Percentiles rank a stretch among this genome's conserved stretches.
Conservation (phyloP, 2,329 filamentous ascomycete genomes). For the Xylaria sp. region DNA sequence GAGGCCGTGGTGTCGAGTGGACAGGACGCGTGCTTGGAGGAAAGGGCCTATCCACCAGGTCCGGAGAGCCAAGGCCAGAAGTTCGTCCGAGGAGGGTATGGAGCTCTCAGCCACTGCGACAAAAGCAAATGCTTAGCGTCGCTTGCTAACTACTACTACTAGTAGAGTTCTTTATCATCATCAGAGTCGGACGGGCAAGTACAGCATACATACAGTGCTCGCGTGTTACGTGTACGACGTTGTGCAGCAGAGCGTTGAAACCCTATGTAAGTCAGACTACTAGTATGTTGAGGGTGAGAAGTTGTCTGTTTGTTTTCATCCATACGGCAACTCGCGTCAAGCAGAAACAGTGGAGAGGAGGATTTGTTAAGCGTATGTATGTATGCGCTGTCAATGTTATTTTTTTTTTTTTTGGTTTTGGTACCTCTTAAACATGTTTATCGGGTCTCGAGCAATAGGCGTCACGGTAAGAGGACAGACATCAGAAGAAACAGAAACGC, state of each 20-base stretch:
- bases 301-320: conserved; percentile 21
- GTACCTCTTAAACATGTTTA: neutral
- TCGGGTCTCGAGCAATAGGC: conserved; percentile 8
- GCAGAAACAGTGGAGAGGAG: conserved; percentile 16
- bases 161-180: neutral
- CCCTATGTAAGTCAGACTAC: conserved; percentile 1
- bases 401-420: conserved; percentile 15
- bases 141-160: neutral
- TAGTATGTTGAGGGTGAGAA: neutral
- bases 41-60: conserved; percentile 21
- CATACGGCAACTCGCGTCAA: conserved; percentile 25
- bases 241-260: conserved; percentile 17
- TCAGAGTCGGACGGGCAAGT: conserved; percentile 19
- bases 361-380: conserved; percentile 12
- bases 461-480: neutral
- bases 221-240: conserved; percentile 4
- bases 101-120: conserved; percentile 25
- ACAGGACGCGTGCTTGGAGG: conserved; percentile 21
- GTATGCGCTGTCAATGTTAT: conserved; percentile 38
- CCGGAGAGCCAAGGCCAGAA: conserved; percentile 30
- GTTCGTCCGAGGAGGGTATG: conserved; percentile 39
- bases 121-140: conserved; percentile 35
- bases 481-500: neutral
- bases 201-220: conserved; percentile 6
- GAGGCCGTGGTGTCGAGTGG: conserved; percentile 43